Base-by-base conservation (phyloP, 2,329 filamentous ascomycete species). In the Cryoendolithus antarcticus region DNA sequence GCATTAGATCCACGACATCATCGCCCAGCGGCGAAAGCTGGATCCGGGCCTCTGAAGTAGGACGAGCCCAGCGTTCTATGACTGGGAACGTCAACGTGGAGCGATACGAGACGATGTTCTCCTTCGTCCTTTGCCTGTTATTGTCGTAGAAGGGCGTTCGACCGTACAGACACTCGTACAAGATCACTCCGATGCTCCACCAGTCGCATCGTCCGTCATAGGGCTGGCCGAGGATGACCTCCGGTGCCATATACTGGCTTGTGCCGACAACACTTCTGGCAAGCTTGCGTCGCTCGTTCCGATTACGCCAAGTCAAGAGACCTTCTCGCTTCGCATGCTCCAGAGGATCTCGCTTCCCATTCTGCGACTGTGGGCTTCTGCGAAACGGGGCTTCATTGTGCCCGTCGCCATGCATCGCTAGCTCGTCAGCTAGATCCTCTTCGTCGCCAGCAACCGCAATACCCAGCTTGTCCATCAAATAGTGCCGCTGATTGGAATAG, bases 201-300 rank as follows among this genome's bases (percentile, higher is more conserved):
- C 75, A 96, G 62, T 96, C 89, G 62, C 89, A 96, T 54, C 89
- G 74, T 24, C 84, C 89, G 62, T 96, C 91, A 59, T 96, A 96
- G 30, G 72, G 65, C 35, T 86, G 74, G 21, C 88, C 85, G 48
- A 74, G 69, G 42, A 95, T 80, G 11, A 96, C 84, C 64, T 96
- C 91, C 2, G 89, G 89, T 1, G 91, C 89, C 91, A 95, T 96
- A 65, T 96, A 96, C 57, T 95, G 89, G 57, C 86, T 94, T 2
- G 91, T 96, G 2, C 89, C 89, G 8, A 96, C 89, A 1, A 94
- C 78, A 34, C 86, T 94, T 49, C 79, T 75, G 1, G 89, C 89
- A 28, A 85, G 72, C 28, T 74, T 74, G 30, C 86, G 77, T 48
- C 78, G 80, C 37, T 66, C 62, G 4, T 57, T 61, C 12, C 61